Conservation (phyloP, 2,329 filamentous ascomycete species). For the Diaporthe capsici region DNA sequence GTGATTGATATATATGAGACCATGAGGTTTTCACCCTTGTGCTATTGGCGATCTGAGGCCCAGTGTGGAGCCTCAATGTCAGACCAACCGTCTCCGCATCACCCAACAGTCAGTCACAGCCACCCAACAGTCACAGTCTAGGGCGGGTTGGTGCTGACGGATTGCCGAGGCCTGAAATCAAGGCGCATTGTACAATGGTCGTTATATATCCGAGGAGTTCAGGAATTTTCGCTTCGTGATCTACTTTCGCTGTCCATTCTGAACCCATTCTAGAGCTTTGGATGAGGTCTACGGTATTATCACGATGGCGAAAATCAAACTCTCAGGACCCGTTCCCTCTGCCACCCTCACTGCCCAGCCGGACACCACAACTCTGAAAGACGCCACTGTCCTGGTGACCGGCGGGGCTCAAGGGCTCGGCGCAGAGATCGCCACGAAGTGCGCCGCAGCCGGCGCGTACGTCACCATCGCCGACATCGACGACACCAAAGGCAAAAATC, state of each 20-base stretch:
- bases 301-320: not conserved
- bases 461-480: conserved; percentile 19
- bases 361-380: not conserved
- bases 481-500: not conserved
- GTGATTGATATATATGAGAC: no score
- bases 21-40: no score
- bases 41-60: not conserved
- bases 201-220: not conserved
- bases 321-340: not conserved
- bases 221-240: no score
- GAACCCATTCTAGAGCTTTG: no score
- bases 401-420: conserved; percentile 19
- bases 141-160: conserved; percentile 6
- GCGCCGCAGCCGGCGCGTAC: not conserved
- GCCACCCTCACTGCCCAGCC: not conserved
- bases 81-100: not conserved
- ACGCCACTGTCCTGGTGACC: not conserved
- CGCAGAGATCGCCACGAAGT: not conserved
- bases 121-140: not conserved
- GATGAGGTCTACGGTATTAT: no score
- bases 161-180: not conserved
- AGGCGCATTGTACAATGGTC: not conserved
- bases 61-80: no score
- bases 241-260: no score
- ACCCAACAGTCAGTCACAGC: not conserved